Base-by-base conservation (phyloP, 179 eudicot species). In the Patellifolia procumbens region DNA sequence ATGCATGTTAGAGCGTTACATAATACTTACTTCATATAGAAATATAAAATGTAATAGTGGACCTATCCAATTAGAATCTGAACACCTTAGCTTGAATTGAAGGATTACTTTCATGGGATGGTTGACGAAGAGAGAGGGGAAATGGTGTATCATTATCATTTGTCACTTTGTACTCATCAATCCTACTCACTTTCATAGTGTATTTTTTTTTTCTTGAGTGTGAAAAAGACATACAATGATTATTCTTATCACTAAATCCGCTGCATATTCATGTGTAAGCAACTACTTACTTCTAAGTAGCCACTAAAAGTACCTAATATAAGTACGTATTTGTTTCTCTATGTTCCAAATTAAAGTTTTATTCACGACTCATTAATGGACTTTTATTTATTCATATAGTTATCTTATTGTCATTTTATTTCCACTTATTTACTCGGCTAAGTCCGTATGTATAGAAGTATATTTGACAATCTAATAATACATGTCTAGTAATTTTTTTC, bases 131-230 rank as follows among this genome's bases (percentile, higher is more conserved):
- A 34, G 20, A 68, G 13, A 42, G n/a, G 45, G 17, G 16, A 39
- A 55, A 66, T 62, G 43, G 7, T 39, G n/a, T 61, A 55, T 80
- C 76, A 75, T 74, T 64, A 32, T 63, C 72, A 52, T 82, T 49
- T 78, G 79, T 78, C 76, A 53, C 76, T 71, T 74, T 74, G 51
- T 63, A 78, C 68, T 78, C 79, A 70, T 81, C 58, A 59, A 56
- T 60, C 66, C 67, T 77, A 52, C 74, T 60, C 35, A 62, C 45
- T 70, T 35, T 51, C 67, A 0, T 29, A 31, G 51, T 70, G 42
- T 80, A 42, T 81, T 34, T 35, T 29, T 15, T 62, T 61, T 71
- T 34, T 20, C 43, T 5, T 20, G 53, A 31, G 72, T 70, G 20
- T 55, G 60, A 72, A 68, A 29, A 73, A 17, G 65, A 69, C 68